phyloP scores from a whole-genome alignment of 495 filamentous ascomycete genomes.

The Copromyces sp. region DNA sequence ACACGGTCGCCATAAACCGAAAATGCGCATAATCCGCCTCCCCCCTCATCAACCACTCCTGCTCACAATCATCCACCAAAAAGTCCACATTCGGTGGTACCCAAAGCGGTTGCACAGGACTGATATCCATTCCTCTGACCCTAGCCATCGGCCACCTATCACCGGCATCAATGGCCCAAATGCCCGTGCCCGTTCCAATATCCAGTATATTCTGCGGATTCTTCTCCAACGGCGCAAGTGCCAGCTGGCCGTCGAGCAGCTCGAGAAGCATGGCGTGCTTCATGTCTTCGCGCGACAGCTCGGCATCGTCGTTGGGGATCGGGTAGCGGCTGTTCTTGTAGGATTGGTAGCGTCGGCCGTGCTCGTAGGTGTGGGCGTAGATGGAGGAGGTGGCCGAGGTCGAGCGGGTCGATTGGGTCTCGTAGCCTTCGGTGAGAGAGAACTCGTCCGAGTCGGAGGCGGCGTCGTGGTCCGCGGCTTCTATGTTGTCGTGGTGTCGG shows the following conservation, averaged over 20 bases:
- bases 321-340: constrained; percentile 44
- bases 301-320: constrained; percentile 46
- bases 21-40: constrained; percentile 32
- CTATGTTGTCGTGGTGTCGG: constrained; percentile 8
- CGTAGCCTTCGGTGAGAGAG: constrained; percentile 20
- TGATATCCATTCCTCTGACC: constrained; percentile 27
- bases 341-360: constrained; percentile 49
- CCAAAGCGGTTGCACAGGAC: constrained; percentile 32
- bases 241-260: constrained; percentile 32
- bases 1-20: constrained; percentile 31
- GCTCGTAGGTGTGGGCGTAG: constrained; percentile 36
- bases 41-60: constrained; percentile 29
- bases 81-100: constrained; percentile 31
- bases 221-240: constrained; percentile 31
- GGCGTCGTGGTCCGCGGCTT: constrained; percentile 10
- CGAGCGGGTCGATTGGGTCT: constrained; percentile 12
- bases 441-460: constrained; percentile 18
- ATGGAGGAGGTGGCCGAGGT: constrained; percentile 34
- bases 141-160: constrained; percentile 29
- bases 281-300: constrained; percentile 39
- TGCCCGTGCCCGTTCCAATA: constrained; percentile 44
- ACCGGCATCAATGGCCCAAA: constrained; percentile 44
- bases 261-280: constrained; percentile 31
- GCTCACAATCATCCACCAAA: constrained; percentile 36
- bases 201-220: constrained; percentile 37